Base-by-base conservation (phyloP, 179 eudicot species). In the Camellia oleifera region DNA sequence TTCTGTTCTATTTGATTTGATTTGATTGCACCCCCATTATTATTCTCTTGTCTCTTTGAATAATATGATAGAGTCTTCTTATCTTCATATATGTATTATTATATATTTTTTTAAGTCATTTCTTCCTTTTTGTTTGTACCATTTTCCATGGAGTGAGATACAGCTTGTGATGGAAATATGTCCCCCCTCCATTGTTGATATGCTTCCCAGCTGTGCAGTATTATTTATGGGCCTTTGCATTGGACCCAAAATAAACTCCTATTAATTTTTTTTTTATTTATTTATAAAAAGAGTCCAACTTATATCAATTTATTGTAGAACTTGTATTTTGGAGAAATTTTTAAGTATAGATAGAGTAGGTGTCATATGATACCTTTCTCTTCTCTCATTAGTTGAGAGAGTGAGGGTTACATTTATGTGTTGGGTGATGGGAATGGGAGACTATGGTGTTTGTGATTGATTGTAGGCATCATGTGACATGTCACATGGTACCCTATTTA, bases 141-240 rank as follows among this genome's bases (percentile, higher is more conserved):
- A 26, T 65, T 65, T 9, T 23, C 44, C 1, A 10, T 23, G 69
- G 23, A 26, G 69, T 65, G 69, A 11, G 14, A 8, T 23, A 9
- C 69, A 63, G 67, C 67, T 63, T 18, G 7, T 63, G 67, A 63
- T 7, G 32, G 32, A 63, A 63, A 63, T 63, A 63, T 63, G 67
- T 18, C 18, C 18, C 67, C 26, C 67, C 67, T 9, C 67, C 67
- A n/a, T 48, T 4, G 52, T 48, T 7, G 32, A 32, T 63, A 32
- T 32, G 40, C 40, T 4, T 63, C 18, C 67, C 67, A n/a, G 23
- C 67, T 63, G 62, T 57, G 62, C 14, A 12, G n/a, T 12, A 57
- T 14, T 57, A 3, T 57, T 12, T 57, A 4, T 57, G 14, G 62
- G 4, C 13, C 13, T 14, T 57, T 3, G 61, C 4, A 57, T 14